A percentile compares a stretch with the other conserved stretches of the same genome.
Conservation (phyloP, 371 early-diverging fungal genomes). For the Batrachochytrium dendrobatidis region DNA sequence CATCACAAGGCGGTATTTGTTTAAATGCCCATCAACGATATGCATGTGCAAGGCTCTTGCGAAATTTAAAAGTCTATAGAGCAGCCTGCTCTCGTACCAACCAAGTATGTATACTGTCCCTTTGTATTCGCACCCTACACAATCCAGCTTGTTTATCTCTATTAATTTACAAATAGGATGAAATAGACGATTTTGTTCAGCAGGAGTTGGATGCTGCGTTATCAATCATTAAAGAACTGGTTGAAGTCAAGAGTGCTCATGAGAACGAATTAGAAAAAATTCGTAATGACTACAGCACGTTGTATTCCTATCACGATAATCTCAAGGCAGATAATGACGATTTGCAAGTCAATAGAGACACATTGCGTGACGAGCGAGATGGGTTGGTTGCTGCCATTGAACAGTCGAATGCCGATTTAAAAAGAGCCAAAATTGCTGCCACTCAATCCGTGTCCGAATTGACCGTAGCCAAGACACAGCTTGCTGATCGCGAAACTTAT, state of each 20-base stretch:
- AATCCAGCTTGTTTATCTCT: neutral
- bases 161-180: neutral
- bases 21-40: too few species aligned
- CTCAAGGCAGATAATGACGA: neutral
- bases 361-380: conserved; percentile 1
- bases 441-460: neutral
- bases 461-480: neutral
- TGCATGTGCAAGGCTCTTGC: too few species aligned
- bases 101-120: too few species aligned
- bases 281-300: neutral
- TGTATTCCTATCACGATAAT: conserved; percentile 1
- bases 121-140: neutral
- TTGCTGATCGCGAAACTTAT: neutral
- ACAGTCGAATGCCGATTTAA: neutral
- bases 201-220: neutral
- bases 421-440: conserved; percentile 1
- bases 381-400: neutral
- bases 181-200: neutral
- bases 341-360: neutral
- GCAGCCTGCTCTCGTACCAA: neutral
- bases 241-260: neutral
- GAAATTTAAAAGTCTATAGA: neutral
- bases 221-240: neutral
- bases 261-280: neutral
- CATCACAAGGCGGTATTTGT: too few species aligned